Conservation (phyloP, 345 rosid species). For the Hevea brasiliensis region DNA sequence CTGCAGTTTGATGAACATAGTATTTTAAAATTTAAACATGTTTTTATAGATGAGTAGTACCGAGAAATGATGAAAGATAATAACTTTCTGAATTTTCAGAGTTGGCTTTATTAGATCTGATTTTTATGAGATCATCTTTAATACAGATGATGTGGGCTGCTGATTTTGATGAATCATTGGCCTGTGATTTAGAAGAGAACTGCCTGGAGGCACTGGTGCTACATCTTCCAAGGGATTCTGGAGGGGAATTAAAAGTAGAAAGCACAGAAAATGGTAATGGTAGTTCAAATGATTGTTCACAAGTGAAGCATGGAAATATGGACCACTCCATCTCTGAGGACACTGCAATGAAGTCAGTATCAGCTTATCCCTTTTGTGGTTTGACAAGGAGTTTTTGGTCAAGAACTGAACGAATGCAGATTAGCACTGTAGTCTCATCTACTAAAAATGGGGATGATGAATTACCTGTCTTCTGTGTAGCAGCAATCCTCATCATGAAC, state of each 20-base stretch:
- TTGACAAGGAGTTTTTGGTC: slow-evolving; percentile 69
- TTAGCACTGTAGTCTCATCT: slow-evolving; percentile 48
- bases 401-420: slow-evolving; percentile 53
- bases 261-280: slow-evolving; percentile 38
- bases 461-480: slow-evolving; percentile 88
- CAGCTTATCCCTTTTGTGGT: slow-evolving; percentile 68
- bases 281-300: slow-evolving; percentile 40
- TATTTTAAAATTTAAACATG: background rate
- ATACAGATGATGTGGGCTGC: slow-evolving; percentile 99
- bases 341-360: slow-evolving; percentile 48
- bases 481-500: slow-evolving; percentile 81
- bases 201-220: slow-evolving; percentile 73
- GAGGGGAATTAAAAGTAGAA: slow-evolving; percentile 46
- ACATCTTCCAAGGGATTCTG: slow-evolving; percentile 48
- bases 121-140: slow-evolving; percentile 15
- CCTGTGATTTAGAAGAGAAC: slow-evolving; percentile 55
- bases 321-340: slow-evolving; percentile 45
- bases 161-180: slow-evolving; percentile 69
- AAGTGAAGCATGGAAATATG: slow-evolving; percentile 42
- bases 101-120: slow-evolving; percentile 1
- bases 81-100: slow-evolving; percentile 1
- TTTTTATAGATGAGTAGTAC: background rate
- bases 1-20: slow-evolving; percentile 6
- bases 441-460: slow-evolving; percentile 61
- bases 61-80: background rate